Conservation (phyloP, 208 protist genomes). For the Porcisia hertigi region DNA sequence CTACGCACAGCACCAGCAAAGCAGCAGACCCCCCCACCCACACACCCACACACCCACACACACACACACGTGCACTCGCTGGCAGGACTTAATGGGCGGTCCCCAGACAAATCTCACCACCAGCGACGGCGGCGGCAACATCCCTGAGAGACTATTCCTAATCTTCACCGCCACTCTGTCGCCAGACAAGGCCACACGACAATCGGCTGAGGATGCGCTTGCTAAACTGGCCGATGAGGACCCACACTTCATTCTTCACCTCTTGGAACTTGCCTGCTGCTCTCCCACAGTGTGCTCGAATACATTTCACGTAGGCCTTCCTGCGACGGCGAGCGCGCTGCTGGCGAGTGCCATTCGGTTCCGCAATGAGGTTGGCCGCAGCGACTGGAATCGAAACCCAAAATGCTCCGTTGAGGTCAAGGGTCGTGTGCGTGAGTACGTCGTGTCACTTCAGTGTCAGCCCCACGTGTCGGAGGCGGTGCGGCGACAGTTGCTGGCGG, state of each 20-base stretch:
- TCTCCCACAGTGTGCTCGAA: constrained; percentile 32
- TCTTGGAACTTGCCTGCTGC: constrained; percentile 54
- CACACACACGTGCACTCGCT: background rate
- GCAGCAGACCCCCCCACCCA: background rate
- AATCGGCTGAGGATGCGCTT: constrained; percentile 69
- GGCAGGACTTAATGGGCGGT: background rate
- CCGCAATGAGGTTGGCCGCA: constrained; percentile 72
- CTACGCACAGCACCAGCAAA: background rate
- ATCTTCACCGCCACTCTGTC: constrained; percentile 73
- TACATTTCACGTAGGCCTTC: constrained; percentile 1
- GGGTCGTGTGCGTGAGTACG: constrained; percentile 35
- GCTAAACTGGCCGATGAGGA: constrained; percentile 43
- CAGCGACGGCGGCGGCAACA: constrained; percentile 14
- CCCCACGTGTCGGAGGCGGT: constrained; percentile 69
- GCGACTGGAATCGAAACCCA: constrained; percentile 73
- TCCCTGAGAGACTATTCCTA: constrained; percentile 53
- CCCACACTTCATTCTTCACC: constrained; percentile 58
- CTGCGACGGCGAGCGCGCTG: constrained; percentile 16
- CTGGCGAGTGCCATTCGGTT: constrained; percentile 73
- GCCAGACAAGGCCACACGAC: constrained; percentile 59
- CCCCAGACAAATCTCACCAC: background rate
- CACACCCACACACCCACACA: background rate
- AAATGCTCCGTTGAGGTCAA: constrained; percentile 63
- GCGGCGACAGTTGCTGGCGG: constrained; percentile 72
- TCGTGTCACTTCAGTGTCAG: constrained; percentile 69